Conservation (phyloP, 148 eudicot species). For the Silene conica region DNA sequence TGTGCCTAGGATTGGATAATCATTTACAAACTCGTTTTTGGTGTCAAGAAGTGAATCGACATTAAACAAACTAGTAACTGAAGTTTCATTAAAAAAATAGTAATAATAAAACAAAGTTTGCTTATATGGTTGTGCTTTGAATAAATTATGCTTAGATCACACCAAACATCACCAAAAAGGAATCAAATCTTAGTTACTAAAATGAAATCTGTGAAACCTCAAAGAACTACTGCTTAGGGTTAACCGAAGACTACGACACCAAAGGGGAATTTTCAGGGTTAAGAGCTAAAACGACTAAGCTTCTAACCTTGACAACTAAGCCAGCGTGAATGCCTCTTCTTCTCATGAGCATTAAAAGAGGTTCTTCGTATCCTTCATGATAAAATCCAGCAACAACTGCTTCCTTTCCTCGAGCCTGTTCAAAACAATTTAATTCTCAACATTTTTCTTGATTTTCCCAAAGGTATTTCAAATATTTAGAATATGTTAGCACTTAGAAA, state of each 20-base stretch:
- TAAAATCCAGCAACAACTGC: conserved; percentile 92
- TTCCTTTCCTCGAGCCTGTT: conserved; percentile 83
- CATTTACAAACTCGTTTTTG: not conserved
- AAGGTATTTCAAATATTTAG: not conserved
- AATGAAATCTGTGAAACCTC: not conserved
- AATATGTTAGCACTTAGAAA: not conserved
- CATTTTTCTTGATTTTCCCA: not conserved
- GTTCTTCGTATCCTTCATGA: conserved; percentile 97
- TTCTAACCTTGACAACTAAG: conserved; percentile 79
- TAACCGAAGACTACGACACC: not conserved
- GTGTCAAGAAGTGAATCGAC: not conserved
- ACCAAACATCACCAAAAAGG: not conserved
- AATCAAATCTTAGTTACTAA: not conserved
- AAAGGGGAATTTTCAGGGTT: not conserved
- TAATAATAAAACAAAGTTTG: not conserved
- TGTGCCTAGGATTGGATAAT: not conserved
- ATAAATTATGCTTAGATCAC: not conserved
- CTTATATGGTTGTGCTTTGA: not conserved
- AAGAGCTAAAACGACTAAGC: not conserved
- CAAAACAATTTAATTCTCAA: conserved; percentile 7
- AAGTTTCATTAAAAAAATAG: too few species aligned
- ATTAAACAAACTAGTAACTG: too few species aligned
- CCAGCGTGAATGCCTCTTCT: conserved; percentile 92
- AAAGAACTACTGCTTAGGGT: not conserved
- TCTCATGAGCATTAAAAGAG: conserved; percentile 94